A percentile compares a stretch with the other conserved stretches of the same genome.
phyloP scores from a whole-genome alignment of 305 asterid species.

The Withania somnifera region DNA sequence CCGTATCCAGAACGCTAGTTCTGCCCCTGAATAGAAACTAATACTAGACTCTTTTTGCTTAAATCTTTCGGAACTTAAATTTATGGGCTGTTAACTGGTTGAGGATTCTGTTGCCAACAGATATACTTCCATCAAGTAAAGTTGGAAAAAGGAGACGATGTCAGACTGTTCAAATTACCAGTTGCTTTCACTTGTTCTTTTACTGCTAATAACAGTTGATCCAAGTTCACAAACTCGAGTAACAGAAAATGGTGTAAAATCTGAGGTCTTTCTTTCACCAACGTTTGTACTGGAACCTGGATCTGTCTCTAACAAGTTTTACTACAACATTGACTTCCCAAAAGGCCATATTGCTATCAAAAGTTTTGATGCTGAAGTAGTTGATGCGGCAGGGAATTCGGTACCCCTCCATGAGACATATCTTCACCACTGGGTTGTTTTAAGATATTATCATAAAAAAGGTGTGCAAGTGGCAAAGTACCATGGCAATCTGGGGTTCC shows the following conservation, averaged over 20 bases:
- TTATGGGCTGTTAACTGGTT: not conserved
- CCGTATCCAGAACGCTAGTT: not conserved
- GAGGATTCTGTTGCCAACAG: slow-evolving; percentile 1
- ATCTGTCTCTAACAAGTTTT: slow-evolving; percentile 25
- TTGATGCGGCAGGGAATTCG: slow-evolving; percentile 30
- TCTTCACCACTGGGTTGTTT: slow-evolving; percentile 37
- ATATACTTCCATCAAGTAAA: not conserved
- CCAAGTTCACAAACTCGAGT: slow-evolving; percentile 4
- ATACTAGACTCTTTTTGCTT: not conserved
- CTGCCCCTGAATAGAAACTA: not conserved
- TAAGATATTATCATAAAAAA: slow-evolving; percentile 22
- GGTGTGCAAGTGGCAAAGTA: slow-evolving; percentile 7
- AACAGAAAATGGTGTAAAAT: slow-evolving; percentile 21
- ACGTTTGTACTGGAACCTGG: slow-evolving; percentile 28
- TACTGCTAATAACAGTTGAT: not conserved
- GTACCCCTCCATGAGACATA: slow-evolving; percentile 35
- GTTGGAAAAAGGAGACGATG: slow-evolving; percentile 1
- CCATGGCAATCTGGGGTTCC: slow-evolving; percentile 5
- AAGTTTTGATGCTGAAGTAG: slow-evolving; percentile 25
- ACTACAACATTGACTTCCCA: slow-evolving; percentile 28
- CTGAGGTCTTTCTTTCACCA: slow-evolving; percentile 32
- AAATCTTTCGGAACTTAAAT: not conserved
- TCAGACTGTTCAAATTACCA: not conserved
- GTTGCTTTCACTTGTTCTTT: slow-evolving; percentile 8
- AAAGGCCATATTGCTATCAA: slow-evolving; percentile 37